Evolutionary conservation across 2,329 filamentous ascomycete species (phyloP), one percentile per base, ranked within the genome.

Genomic region (Alternaria rosae): DNA sequence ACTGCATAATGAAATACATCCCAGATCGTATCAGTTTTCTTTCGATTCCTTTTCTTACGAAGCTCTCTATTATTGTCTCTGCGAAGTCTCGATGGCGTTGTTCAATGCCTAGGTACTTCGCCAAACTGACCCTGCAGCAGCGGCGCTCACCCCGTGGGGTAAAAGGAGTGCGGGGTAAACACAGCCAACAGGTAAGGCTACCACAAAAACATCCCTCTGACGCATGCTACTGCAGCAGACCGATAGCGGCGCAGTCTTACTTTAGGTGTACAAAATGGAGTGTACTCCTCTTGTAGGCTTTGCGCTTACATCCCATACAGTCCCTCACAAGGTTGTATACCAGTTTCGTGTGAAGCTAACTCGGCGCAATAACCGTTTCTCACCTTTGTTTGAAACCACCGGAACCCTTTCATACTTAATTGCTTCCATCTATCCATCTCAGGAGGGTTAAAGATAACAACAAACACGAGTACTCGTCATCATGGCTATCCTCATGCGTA

Each of bases 401-500:
- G 11, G n/a, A 17, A 5, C n/a, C 13, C 43, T 28, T 20, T 38
- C 10, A 41, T 48, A 8, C 53, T 26, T 42, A 6, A 1, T 8
- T 23, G 9, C 17, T n/a, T n/a, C n/a, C n/a, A n/a, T n/a, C n/a
- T n/a, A n/a, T n/a, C n/a, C n/a, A n/a, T n/a, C n/a, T n/a, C n/a
- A n/a, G n/a, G n/a, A n/a, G n/a, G n/a, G n/a, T n/a, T n/a, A n/a
- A n/a, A n/a, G n/a, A n/a, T n/a, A n/a, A n/a, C 23, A 42, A 4
- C 6, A 5, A 17, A 15, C 8, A 20, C n/a, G 10, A 4, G 13
- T 20, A 17, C 20, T 3, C 17, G 13, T 47, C 58, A 66, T n/a
- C 35, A 80, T 79, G 78, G 60, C 76, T 26, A 74, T 78, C 32
- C 57, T 72, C 26, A 64, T 69, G 17, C 64, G 73, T 25, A 66